These are phyloP conservation scores for Solanum corneliomulleri DNA, from an alignment of 257 asterid species.

Conservation along the genomic window DNA sequence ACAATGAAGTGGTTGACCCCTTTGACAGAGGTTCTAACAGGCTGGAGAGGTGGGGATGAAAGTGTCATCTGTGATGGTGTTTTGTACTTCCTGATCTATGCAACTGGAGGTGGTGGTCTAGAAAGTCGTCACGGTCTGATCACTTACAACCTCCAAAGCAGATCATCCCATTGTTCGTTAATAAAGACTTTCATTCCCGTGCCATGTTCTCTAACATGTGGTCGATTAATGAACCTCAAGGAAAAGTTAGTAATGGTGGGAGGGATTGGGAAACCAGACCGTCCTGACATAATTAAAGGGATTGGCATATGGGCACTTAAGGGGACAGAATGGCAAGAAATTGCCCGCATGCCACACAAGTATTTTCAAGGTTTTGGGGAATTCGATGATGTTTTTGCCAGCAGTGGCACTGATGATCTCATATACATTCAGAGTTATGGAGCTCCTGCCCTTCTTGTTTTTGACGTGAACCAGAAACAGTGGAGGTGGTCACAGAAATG, in stretches of 20 bases:
- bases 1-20: conserved; percentile 47
- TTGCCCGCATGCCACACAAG: conserved; percentile 79
- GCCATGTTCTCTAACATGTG: conserved; percentile 82
- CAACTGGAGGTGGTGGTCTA: conserved; percentile 49
- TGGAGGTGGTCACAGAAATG: conserved; percentile 96
- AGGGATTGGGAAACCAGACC: conserved; percentile 77
- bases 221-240: conserved; percentile 78
- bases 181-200: conserved; percentile 63
- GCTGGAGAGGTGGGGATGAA: conserved; percentile 96
- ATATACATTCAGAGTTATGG: conserved; percentile 91
- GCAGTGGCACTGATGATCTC: conserved; percentile 78
- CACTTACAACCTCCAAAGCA: conserved; percentile 33
- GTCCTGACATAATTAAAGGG: conserved; percentile 78
- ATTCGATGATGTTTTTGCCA: conserved; percentile 85
- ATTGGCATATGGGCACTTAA: conserved; percentile 72
- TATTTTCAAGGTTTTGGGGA: conserved; percentile 93
- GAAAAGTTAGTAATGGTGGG: conserved; percentile 88
- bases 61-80: conserved; percentile 73
- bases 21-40: conserved; percentile 45
- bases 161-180: conserved; percentile 27
- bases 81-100: conserved; percentile 64
- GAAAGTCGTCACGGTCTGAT: conserved; percentile 70
- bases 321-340: conserved; percentile 73
- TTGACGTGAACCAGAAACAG: conserved; percentile 41
- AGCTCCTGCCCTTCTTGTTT: conserved; percentile 70